Evolutionary conservation across 352 stramenopile genomes (phyloP).

Genomic region (Globisporangium paroecandrum): DNA sequence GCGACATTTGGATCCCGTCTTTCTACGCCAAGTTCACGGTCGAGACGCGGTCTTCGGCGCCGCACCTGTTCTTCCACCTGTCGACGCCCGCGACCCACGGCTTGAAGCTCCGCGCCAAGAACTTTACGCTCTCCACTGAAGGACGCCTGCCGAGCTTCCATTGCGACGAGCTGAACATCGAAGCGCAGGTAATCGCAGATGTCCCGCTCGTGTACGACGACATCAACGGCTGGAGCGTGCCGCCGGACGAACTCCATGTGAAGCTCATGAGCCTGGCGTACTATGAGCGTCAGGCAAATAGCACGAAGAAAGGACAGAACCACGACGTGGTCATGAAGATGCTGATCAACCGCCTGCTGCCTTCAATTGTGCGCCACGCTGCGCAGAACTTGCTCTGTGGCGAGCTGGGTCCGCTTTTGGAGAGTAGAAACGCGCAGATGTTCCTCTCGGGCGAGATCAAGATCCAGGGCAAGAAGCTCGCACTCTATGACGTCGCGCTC

Average conservation of each 20-base stretch:
- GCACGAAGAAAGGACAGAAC: slow-evolving; percentile 50
- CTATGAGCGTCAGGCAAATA: slow-evolving; percentile 62
- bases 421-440: slow-evolving; percentile 50
- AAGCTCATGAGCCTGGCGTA: slow-evolving; percentile 70
- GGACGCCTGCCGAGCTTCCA: slow-evolving; percentile 66
- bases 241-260: slow-evolving; percentile 52
- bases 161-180: slow-evolving; percentile 74
- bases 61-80: slow-evolving; percentile 63
- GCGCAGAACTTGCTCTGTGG: slow-evolving; percentile 59
- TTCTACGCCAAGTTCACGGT: slow-evolving; percentile 72
- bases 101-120: slow-evolving; percentile 58
- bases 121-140: slow-evolving; percentile 67
- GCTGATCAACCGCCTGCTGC: slow-evolving; percentile 73
- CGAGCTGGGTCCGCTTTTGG: slow-evolving; percentile 56
- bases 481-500: slow-evolving; percentile 55
- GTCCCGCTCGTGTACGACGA: slow-evolving; percentile 64
- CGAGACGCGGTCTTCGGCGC: slow-evolving; percentile 53
- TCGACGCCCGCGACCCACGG: slow-evolving; percentile 50
- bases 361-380: slow-evolving; percentile 53
- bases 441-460: slow-evolving; percentile 60
- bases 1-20: slow-evolving; percentile 69
- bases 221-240: slow-evolving; percentile 58
- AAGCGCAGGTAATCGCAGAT: slow-evolving; percentile 61
- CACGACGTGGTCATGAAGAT: slow-evolving; percentile 80
- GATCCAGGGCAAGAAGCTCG: slow-evolving; percentile 50